Evolutionary conservation across 148 eudicot genomes (phyloP), one percentile per base, ranked within the genome.

Genomic region (Salicornia ramosissima): DNA sequence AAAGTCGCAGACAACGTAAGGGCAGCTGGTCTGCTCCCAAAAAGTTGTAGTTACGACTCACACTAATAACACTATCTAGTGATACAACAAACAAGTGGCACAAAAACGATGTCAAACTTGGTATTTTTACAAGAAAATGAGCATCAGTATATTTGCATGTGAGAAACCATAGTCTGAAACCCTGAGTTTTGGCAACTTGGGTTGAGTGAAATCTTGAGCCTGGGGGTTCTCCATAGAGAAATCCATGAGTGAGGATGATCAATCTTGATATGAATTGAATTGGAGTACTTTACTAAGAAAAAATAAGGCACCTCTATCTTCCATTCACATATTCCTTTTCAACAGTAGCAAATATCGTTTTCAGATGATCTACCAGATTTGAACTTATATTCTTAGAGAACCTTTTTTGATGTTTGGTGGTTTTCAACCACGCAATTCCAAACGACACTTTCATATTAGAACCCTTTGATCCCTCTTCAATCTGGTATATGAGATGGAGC

Each of bases 401-500:
- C 75, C 86, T 82, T 73, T 88, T 94, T 80, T 88, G 87, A 68
- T 94, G 85, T 81, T 74, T 83, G 40, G 87, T 79, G 72, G 79
- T 81, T 71, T 94, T 89, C 74, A 82, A 71, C 97, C 98, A 94
- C n/a, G 89, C 91, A 19, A 90, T 74, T 42, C 97, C 98, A 64
- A 83, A 76, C 33, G 71, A 76, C 53, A 89, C 97, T 79, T 86
- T 88, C 42, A 94, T 90, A 58, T 64, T 76, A 67, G 90, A 87
- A 25, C 84, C 87, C 43, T 74, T 79, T 50, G 93, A 76, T 77
- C 83, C 83, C 58, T 89, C 91, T 72, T 94, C 99, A 56, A 89
- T 79, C 68, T 87, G 96, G 78, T 91, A 91, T 79, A 80, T 86
- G 18, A 86, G 81, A 94, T 91, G 67, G 99, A 94, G 79, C 99